Evolutionary conservation across 441 rosid genomes (phyloP).

Genomic region (Adansonia grandidieri): DNA sequence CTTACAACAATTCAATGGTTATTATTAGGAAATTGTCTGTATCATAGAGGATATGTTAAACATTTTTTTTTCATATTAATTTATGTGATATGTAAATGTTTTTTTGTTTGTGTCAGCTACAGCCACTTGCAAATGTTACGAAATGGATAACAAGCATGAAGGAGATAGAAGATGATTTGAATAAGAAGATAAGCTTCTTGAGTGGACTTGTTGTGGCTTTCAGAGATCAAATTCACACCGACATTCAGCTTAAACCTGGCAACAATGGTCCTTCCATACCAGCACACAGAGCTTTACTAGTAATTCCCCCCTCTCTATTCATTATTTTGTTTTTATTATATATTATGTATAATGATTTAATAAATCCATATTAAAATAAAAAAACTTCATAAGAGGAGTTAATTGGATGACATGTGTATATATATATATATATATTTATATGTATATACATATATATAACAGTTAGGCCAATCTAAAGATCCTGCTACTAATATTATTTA

Average conservation of each 20-base stretch:
- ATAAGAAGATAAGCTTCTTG: constrained; percentile 68
- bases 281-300: constrained; percentile 65
- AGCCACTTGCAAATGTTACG: constrained; percentile 61
- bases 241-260: constrained; percentile 56
- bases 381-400: background rate
- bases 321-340: too few relatives aligned
- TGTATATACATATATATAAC: too few relatives aligned
- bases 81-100: background rate
- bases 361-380: too few relatives aligned
- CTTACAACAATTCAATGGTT: too few relatives aligned
- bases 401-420: background rate
- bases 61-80: background rate
- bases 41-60: too few relatives aligned
- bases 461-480: too few relatives aligned
- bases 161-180: constrained; percentile 60
- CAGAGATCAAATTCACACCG: constrained; percentile 65
- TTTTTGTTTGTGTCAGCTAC: constrained; percentile 30
- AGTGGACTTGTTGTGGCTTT: constrained; percentile 49
- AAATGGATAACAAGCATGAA: constrained; percentile 68
- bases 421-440: too few relatives aligned
- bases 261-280: constrained; percentile 50
- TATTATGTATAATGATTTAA: too few relatives aligned
- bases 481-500: too few relatives aligned
- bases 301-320: constrained; percentile 19
- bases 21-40: too few relatives aligned